phyloP scores from a whole-genome alignment of 2,329 filamentous ascomycete species.

The Raffaelea ambrosiae region DNA sequence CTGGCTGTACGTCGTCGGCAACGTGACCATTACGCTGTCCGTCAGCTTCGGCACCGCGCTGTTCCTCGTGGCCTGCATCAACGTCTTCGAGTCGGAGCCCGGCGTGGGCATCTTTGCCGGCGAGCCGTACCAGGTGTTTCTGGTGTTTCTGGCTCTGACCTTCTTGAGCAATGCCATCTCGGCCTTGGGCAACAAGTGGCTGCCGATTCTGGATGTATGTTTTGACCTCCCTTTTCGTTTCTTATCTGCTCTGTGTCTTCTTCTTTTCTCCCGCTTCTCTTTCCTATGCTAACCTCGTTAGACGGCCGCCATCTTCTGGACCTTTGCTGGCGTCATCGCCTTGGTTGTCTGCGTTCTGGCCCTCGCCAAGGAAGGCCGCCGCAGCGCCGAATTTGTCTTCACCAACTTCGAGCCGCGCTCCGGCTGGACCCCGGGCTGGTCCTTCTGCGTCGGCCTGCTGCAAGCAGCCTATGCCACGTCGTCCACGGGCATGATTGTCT shows the following conservation, averaged over 20 bases:
- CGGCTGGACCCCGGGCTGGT: constrained; percentile 64
- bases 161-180: neutral
- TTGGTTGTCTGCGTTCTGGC: constrained; percentile 55
- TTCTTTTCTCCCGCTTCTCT: no score
- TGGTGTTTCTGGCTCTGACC: neutral
- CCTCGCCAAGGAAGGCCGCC: constrained; percentile 61
- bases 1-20: neutral
- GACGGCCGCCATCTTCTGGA: constrained; percentile 69
- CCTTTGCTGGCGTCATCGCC: constrained; percentile 60
- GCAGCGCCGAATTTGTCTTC: constrained; percentile 54
- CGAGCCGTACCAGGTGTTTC: neutral
- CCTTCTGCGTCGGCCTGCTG: constrained; percentile 63
- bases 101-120: neutral
- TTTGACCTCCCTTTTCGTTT: no score
- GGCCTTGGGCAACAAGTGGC: neutral
- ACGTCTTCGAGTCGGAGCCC: neutral
- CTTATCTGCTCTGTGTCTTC: no score
- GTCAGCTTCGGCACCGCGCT: neutral
- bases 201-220: neutral
- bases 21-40: neutral
- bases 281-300: constrained; percentile 18
- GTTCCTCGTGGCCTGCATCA: neutral
- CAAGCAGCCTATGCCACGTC: constrained; percentile 68
- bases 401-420: constrained; percentile 60
- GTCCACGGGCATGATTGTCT: constrained; percentile 72